phyloP scores from a whole-genome alignment of 2,329 filamentous ascomycete species.

The Myriosclerotinia scirpicola region DNA sequence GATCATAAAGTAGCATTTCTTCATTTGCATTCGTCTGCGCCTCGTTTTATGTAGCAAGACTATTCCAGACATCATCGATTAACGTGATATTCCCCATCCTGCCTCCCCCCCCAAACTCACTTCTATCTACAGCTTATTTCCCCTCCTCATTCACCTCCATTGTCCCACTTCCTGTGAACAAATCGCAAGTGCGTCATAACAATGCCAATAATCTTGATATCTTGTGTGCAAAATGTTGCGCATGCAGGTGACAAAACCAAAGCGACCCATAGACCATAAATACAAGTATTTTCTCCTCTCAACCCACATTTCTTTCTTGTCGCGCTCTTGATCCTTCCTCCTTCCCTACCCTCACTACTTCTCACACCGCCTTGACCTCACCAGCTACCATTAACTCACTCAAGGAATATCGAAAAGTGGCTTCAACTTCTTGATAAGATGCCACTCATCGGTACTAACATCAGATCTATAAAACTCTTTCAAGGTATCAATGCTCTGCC shows the following conservation, averaged over 20 bases:
- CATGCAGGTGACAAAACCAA: background rate
- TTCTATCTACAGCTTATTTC: background rate
- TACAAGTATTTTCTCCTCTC: background rate
- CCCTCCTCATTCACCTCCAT: background rate
- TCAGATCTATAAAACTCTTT: slow-evolving; percentile 94
- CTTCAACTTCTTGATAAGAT: slow-evolving; percentile 93
- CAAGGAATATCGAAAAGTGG: slow-evolving; percentile 77
- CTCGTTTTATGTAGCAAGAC: background rate
- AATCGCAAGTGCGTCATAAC: background rate
- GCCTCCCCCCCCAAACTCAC: too few species aligned
- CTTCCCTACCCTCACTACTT: background rate
- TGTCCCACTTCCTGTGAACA: background rate
- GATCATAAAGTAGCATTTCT: background rate
- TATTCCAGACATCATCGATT: background rate
- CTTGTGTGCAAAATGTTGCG: background rate
- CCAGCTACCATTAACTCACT: slow-evolving; percentile 1
- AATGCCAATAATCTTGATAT: background rate
- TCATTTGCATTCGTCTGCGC: background rate
- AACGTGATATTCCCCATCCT: background rate
- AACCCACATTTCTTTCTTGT: background rate
- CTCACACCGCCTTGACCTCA: background rate
- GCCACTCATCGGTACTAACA: slow-evolving; percentile 90
- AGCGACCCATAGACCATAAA: background rate
- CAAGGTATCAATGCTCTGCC: slow-evolving; percentile 86
- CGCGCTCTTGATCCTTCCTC: background rate